A percentile compares a stretch with the other conserved stretches of the same genome.
Evolutionary conservation across 2,329 filamentous ascomycete species (phyloP).

Genomic region (Metarhizium guizhouense): DNA sequence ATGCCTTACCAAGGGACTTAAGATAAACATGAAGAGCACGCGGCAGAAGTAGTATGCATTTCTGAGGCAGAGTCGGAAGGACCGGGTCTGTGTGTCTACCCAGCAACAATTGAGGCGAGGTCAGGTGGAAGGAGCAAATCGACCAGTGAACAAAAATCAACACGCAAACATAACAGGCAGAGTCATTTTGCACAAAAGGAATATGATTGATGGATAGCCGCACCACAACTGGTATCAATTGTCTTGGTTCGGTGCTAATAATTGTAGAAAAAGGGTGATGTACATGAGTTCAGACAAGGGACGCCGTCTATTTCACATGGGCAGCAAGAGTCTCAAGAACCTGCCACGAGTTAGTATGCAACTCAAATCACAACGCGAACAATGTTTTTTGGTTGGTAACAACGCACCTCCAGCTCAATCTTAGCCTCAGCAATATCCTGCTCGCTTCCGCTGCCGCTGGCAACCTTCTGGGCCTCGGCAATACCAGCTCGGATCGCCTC

Average conservation of each 20-base stretch:
- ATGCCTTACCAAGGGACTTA: neutral
- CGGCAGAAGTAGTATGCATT: neutral
- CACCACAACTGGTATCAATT: constrained; percentile 27
- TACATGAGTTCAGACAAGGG: constrained; percentile 33
- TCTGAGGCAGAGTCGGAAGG: neutral
- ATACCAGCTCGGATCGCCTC: constrained; percentile 87
- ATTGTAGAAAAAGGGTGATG: constrained; percentile 29
- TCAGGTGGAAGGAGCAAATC: neutral
- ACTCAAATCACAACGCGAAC: neutral
- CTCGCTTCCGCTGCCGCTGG: constrained; percentile 82
- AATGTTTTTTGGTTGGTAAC: neutral
- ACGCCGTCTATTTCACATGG: constrained; percentile 63
- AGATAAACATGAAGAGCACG: neutral
- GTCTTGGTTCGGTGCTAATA: constrained; percentile 25
- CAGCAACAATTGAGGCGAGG: neutral
- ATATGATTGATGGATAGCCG: constrained; percentile 4
- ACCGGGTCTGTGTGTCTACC: neutral
- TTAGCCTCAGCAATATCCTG: constrained; percentile 97
- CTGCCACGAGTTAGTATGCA: constrained; percentile 29
- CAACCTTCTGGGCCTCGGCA: constrained; percentile 91
- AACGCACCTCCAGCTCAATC: constrained; percentile 86
- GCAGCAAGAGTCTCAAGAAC: constrained; percentile 78
- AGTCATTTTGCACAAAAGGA: neutral
- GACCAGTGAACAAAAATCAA: neutral
- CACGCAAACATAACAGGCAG: neutral